phyloP scores from a whole-genome alignment of 179 eudicot genomes.

The Beta lomatogona region DNA sequence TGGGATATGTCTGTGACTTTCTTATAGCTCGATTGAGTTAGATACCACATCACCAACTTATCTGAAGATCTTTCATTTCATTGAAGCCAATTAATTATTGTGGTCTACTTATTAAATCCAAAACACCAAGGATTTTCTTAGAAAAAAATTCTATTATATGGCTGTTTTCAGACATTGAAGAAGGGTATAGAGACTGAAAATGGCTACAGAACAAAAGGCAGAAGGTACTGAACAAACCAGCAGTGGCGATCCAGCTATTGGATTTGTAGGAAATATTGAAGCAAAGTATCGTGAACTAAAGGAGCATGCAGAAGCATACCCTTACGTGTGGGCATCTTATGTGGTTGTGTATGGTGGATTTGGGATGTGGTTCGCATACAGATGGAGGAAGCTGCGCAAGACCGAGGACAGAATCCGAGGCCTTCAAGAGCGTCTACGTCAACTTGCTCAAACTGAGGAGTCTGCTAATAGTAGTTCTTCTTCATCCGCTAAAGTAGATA shows the following conservation, averaged over 20 bases:
- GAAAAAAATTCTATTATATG: neutral
- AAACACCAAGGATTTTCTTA: neutral
- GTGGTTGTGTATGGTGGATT: slow-evolving; percentile 70
- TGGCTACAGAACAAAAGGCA: slow-evolving; percentile 36
- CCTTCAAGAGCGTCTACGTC: slow-evolving; percentile 65
- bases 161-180: slow-evolving; percentile 5
- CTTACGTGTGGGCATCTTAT: slow-evolving; percentile 84
- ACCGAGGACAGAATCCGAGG: slow-evolving; percentile 75
- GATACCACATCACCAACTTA: neutral
- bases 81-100: neutral
- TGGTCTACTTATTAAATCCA: neutral
- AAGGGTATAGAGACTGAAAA: slow-evolving; percentile 12
- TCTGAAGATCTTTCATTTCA: neutral
- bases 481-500: slow-evolving; percentile 24
- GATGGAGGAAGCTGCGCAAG: slow-evolving; percentile 71
- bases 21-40: neutral
- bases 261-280: slow-evolving; percentile 42
- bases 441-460: slow-evolving; percentile 60
- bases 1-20: neutral
- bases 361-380: slow-evolving; percentile 68
- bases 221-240: slow-evolving; percentile 30
- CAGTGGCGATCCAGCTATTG: slow-evolving; percentile 23
- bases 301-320: slow-evolving; percentile 70
- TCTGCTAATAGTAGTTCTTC: slow-evolving; percentile 29
- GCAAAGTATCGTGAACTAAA: slow-evolving; percentile 53